Percentiles rank a stretch among this genome's conserved stretches.
Conservation (phyloP, 148 eudicot genomes). For the Gaultheria prostrata region DNA sequence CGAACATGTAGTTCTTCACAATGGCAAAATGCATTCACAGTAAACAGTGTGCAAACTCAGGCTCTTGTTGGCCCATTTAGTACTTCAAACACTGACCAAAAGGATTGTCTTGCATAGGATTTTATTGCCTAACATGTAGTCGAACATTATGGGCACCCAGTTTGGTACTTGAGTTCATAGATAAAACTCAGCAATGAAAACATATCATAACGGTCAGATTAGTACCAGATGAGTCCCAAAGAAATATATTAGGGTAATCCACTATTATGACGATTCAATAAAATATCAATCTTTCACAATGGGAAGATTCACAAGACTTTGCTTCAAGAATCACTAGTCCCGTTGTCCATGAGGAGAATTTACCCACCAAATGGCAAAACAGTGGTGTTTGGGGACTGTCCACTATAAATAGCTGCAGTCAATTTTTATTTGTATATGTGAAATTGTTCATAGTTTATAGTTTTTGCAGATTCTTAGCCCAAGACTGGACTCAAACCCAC, state of each 20-base stretch:
- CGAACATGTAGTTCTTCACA: slow-evolving; percentile 84
- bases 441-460: too few species aligned
- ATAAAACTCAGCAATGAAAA: neutral
- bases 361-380: neutral
- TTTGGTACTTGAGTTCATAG: neutral
- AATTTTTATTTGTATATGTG: neutral
- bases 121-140: neutral
- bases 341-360: neutral
- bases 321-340: neutral
- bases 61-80: neutral
- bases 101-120: neutral
- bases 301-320: neutral
- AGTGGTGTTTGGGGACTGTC: neutral
- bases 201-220: neutral
- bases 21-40: slow-evolving; percentile 63
- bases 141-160: neutral
- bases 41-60: neutral
- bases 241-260: neutral
- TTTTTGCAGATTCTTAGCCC: too few species aligned
- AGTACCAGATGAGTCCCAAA: neutral
- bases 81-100: neutral
- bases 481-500: too few species aligned
- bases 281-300: neutral
- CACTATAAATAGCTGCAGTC: neutral
- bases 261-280: neutral